Evolutionary conservation across 2,329 filamentous ascomycete species (phyloP).

Genomic region (Fusarium haematococcum): DNA sequence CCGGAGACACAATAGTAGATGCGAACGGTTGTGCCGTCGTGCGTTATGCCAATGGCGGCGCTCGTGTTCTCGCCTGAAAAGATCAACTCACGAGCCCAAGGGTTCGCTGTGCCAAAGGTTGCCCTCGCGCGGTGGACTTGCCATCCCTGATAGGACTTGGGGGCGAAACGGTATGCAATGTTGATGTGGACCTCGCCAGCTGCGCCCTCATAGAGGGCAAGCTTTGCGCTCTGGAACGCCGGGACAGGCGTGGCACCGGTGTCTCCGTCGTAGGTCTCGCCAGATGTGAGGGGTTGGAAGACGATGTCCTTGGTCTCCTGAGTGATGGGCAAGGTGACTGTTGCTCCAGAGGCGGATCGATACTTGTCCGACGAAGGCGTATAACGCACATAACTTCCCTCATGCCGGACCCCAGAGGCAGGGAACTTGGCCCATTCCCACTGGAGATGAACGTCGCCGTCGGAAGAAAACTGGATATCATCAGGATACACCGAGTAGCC

Average conservation of each 20-base stretch:
- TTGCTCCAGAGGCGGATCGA: slow-evolving; percentile 23
- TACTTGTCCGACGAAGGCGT: slow-evolving; percentile 34
- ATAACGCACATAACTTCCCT: slow-evolving; percentile 44
- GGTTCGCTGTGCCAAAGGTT: slow-evolving; percentile 17
- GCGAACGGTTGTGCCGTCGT: slow-evolving; percentile 27
- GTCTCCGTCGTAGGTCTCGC: slow-evolving; percentile 34
- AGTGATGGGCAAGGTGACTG: slow-evolving; percentile 2
- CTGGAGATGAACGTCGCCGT: slow-evolving; percentile 43
- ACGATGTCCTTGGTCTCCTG: slow-evolving; percentile 21
- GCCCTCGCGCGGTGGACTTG: slow-evolving; percentile 33
- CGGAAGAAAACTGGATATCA: slow-evolving; percentile 42
- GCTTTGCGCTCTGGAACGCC: slow-evolving; percentile 36
- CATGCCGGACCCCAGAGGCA: slow-evolving; percentile 41
- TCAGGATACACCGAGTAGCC: slow-evolving; percentile 44
- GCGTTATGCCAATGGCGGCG: slow-evolving; percentile 31
- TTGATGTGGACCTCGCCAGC: slow-evolving; percentile 24
- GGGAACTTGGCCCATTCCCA: slow-evolving; percentile 46
- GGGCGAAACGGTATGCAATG: slow-evolving; percentile 35
- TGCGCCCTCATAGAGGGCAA: slow-evolving; percentile 35
- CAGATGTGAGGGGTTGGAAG: slow-evolving; percentile 34
- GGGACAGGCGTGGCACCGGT: slow-evolving; percentile 31
- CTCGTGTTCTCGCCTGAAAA: slow-evolving; percentile 27
- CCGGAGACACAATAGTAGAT: slow-evolving; percentile 36
- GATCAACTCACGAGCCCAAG: slow-evolving; percentile 35
- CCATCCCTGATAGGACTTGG: slow-evolving; percentile 20